Percentiles rank a stretch among this genome's conserved stretches.
Conservation (phyloP, 2,329 filamentous ascomycete genomes). For the Colletotrichum gloeosporioides region DNA sequence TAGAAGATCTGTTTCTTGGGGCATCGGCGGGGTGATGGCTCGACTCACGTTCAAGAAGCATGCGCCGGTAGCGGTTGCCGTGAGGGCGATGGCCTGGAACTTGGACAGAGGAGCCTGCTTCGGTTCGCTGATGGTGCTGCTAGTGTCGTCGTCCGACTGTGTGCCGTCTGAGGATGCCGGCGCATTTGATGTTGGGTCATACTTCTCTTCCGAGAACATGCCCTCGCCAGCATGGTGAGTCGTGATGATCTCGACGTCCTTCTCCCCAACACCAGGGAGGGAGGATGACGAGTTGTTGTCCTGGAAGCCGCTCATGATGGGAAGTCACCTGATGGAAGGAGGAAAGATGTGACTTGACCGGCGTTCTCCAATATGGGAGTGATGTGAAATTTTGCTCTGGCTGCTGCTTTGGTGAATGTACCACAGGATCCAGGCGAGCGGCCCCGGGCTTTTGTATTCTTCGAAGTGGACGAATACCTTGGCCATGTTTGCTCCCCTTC, state of each 20-base stretch:
- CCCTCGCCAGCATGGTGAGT: not conserved
- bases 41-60: conserved; percentile 58
- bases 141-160: conserved; percentile 23
- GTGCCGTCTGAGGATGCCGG: not conserved
- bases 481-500: not conserved
- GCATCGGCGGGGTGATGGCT: not conserved
- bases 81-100: conserved; percentile 58
- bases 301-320: conserved; percentile 1
- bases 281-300: not conserved
- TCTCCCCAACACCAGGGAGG: not conserved
- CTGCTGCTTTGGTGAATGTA: not conserved
- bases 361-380: not conserved
- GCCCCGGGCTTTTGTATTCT: not conserved
- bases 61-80: conserved; percentile 59
- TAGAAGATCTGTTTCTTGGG: not conserved
- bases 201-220: not conserved
- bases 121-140: not conserved
- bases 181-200: not conserved
- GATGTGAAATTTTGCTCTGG: not conserved
- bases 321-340: not conserved
- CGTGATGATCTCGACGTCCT: not conserved
- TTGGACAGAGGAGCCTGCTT: conserved; percentile 48
- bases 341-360: not conserved
- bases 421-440: not conserved
- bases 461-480: not conserved